Percentiles rank a stretch among this genome's conserved stretches.
Conservation (phyloP, 805 yeast genomes). For the Metschnikowia kofuensis region DNA sequence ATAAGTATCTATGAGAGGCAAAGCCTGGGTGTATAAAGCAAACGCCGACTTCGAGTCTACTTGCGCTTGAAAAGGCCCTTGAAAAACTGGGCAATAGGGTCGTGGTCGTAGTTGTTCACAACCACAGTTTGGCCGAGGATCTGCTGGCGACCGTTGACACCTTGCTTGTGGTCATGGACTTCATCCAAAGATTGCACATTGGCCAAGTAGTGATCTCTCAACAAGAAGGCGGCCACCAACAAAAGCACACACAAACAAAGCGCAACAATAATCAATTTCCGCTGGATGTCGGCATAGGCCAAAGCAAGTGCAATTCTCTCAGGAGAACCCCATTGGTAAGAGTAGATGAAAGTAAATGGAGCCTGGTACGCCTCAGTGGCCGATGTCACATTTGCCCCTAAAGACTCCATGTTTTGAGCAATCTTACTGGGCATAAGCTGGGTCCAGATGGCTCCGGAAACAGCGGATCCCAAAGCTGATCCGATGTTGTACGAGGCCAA, state of each 20-base stretch:
- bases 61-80: conserved; percentile 10
- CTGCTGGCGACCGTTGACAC: conserved; percentile 11
- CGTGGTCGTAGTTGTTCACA: conserved; percentile 18
- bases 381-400: conserved; percentile 26
- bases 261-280: conserved; percentile 54
- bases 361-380: conserved; percentile 38
- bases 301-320: conserved; percentile 55
- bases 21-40: no score
- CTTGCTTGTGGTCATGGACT: conserved; percentile 16
- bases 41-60: neutral
- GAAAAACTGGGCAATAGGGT: conserved; percentile 17
- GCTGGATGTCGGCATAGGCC: conserved; percentile 60
- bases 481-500: conserved; percentile 61
- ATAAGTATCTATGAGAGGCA: no score
- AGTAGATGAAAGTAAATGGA: conserved; percentile 49
- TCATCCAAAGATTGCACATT: conserved; percentile 30
- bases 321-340: conserved; percentile 61
- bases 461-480: conserved; percentile 57
- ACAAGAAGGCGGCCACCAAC: conserved; percentile 43
- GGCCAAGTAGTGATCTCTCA: conserved; percentile 51
- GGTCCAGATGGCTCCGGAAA: conserved; percentile 74
- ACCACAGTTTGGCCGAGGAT: conserved; percentile 15
- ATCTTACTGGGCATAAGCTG: conserved; percentile 50
- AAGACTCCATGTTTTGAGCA: conserved; percentile 24
- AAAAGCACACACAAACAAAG: conserved; percentile 53